Conservation (phyloP, 768 basidiomycete species). For the Mycena vitilis region DNA sequence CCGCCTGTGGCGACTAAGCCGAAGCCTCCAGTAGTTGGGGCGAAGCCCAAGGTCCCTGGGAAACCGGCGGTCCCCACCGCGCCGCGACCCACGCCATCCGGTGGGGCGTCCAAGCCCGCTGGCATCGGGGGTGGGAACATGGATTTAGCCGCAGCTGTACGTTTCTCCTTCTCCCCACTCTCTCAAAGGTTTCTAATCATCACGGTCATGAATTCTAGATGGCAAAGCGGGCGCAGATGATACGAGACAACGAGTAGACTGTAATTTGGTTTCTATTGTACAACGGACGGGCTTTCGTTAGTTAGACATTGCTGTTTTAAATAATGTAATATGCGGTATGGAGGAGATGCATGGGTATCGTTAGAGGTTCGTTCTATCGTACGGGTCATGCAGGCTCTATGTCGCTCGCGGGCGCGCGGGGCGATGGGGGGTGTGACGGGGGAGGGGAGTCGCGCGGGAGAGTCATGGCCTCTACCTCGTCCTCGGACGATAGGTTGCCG, state of each 20-base stretch:
- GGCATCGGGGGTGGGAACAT: constrained; percentile 49
- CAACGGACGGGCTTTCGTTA: constrained; percentile 30
- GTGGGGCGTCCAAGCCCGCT: constrained; percentile 54
- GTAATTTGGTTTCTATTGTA: constrained; percentile 27
- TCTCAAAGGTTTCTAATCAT: not conserved
- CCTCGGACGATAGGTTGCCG: constrained; percentile 45
- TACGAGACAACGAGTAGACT: constrained; percentile 57
- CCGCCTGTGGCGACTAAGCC: constrained; percentile 76
- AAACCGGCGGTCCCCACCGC: constrained; percentile 76
- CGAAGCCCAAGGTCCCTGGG: constrained; percentile 59
- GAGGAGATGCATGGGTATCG: constrained; percentile 32
- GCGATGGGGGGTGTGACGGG: constrained; percentile 41
- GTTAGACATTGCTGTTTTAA: constrained; percentile 27
- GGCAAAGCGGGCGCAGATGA: constrained; percentile 80
- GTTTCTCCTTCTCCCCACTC: constrained; percentile 41
- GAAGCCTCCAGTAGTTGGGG: constrained; percentile 65
- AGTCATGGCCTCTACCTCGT: constrained; percentile 56
- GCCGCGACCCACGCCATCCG: constrained; percentile 55
- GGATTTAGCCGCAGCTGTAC: constrained; percentile 87
- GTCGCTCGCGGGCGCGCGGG: constrained; percentile 47
- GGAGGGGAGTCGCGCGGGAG: constrained; percentile 42
- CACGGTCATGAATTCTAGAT: constrained; percentile 54
- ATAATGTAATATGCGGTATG: constrained; percentile 28
- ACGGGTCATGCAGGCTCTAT: constrained; percentile 37
- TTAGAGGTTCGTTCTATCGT: too few relatives aligned